These are phyloP conservation scores for Chytriomyces hyalinus DNA, from an alignment of 192 early-diverging fungal species.

Conservation along the genomic window DNA sequence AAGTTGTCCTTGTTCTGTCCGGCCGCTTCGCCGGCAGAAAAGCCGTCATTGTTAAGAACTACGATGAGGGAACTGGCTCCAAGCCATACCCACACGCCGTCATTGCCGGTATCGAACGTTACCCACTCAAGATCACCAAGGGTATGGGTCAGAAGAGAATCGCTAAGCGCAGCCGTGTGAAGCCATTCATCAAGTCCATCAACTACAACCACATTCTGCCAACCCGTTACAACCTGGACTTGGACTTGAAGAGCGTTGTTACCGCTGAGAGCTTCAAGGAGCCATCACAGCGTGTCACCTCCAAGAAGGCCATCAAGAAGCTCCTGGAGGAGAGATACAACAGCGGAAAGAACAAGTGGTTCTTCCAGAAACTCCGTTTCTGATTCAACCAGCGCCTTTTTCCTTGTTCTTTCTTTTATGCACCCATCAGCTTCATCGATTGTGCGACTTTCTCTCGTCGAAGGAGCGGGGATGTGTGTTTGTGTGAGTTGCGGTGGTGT, in stretches of 20 bases:
- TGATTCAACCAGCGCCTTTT: not conserved
- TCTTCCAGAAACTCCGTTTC: slow-evolving; percentile 96
- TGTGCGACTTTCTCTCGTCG: no score
- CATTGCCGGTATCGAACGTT: slow-evolving; percentile 96
- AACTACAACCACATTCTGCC: slow-evolving; percentile 99
- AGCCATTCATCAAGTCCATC: slow-evolving; percentile 98
- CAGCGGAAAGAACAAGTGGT: slow-evolving; percentile 99
- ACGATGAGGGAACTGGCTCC: slow-evolving; percentile 97
- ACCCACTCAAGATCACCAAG: slow-evolving; percentile 97
- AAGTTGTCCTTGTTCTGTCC: slow-evolving; percentile 94
- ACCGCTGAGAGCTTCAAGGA: slow-evolving; percentile 92
- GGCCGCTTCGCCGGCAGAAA: slow-evolving; percentile 99
- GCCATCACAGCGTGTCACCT: slow-evolving; percentile 83
- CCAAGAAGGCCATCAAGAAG: slow-evolving; percentile 96
- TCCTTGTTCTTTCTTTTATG: no score
- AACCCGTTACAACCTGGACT: slow-evolving; percentile 97
- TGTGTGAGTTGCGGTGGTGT: no score
- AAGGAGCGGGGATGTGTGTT: no score
- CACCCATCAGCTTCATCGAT: no score
- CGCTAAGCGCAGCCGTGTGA: slow-evolving; percentile 95
- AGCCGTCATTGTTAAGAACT: slow-evolving; percentile 97
- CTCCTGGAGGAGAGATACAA: slow-evolving; percentile 97
- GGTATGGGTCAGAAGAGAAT: slow-evolving; percentile 94
- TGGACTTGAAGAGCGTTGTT: slow-evolving; percentile 90
- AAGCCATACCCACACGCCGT: slow-evolving; percentile 97